Percentiles rank a stretch among this genome's conserved stretches.
These are phyloP conservation scores for Dimargaris verticillata DNA, from an alignment of 192 early-diverging fungal genomes.

Conservation along the genomic window DNA sequence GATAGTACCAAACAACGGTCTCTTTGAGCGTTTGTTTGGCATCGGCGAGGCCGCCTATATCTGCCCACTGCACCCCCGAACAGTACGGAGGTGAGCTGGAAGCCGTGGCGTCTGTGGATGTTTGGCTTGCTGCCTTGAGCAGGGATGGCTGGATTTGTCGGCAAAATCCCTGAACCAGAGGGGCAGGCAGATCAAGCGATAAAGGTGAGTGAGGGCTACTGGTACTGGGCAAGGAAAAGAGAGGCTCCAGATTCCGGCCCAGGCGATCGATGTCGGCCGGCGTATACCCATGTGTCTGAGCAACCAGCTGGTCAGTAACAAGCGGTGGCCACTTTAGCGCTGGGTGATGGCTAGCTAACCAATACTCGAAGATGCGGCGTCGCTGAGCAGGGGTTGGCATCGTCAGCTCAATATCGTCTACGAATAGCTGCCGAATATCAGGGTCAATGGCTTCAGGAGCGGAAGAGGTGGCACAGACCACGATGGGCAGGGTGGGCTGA, in stretches of 20 bases:
- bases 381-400: slow-evolving; percentile 35
- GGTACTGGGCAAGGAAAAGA: slow-evolving; percentile 9
- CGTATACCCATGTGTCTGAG: slow-evolving; percentile 34
- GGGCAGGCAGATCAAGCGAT: slow-evolving; percentile 14
- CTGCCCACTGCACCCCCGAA: slow-evolving; percentile 37
- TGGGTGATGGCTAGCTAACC: slow-evolving; percentile 5
- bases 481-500: neutral
- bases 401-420: slow-evolving; percentile 27
- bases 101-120: neutral
- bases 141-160: slow-evolving; percentile 4
- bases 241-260: slow-evolving; percentile 15
- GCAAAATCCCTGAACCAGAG: slow-evolving; percentile 14
- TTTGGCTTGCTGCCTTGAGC: neutral
- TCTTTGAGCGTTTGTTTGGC: slow-evolving; percentile 62
- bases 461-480: neutral
- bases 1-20: slow-evolving; percentile 61
- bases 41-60: slow-evolving; percentile 61
- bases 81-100: slow-evolving; percentile 27
- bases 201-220: slow-evolving; percentile 16
- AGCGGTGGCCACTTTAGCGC: slow-evolving; percentile 5
- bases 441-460: slow-evolving; percentile 12
- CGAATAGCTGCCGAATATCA: slow-evolving; percentile 13
- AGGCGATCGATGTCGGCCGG: slow-evolving; percentile 35
- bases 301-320: slow-evolving; percentile 15
- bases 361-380: slow-evolving; percentile 18